Evolutionary conservation across 768 basidiomycete genomes (phyloP).

Genomic region (Tylopilus vinaceipallidus): DNA sequence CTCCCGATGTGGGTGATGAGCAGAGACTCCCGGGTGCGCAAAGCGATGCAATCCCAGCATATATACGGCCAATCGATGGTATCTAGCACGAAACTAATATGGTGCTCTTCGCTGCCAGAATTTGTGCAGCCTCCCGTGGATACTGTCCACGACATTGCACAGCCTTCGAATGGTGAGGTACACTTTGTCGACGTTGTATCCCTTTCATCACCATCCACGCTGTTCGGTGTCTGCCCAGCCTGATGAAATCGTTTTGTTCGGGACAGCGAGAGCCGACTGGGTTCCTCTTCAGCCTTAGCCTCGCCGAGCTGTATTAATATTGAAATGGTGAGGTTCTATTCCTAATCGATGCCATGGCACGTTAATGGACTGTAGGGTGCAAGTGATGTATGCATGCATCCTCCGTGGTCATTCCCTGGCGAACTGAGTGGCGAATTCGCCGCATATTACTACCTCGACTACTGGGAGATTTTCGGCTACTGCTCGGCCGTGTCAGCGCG

Average conservation of each 20-base stretch:
- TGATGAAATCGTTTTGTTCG: not conserved
- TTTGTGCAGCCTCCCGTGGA: conserved; percentile 5
- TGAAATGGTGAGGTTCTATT: conserved; percentile 7
- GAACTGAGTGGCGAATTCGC: conserved; percentile 4
- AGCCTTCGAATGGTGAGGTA: conserved; percentile 19
- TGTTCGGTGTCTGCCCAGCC: not conserved
- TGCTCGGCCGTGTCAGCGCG: not conserved
- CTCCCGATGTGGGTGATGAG: conserved; percentile 24
- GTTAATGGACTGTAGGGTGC: conserved; percentile 4
- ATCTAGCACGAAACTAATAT: not conserved
- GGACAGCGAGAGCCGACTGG: not conserved
- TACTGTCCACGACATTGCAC: conserved; percentile 20
- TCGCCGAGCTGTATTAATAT: not conserved
- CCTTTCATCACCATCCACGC: not conserved
- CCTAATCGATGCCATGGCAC: not conserved
- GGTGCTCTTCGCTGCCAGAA: not conserved
- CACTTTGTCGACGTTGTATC: not conserved
- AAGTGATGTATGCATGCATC: not conserved
- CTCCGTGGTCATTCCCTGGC: not conserved
- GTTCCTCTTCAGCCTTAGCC: not conserved
- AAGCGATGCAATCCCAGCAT: conserved; percentile 8
- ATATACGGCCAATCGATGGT: conserved; percentile 14
- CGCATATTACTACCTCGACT: not conserved
- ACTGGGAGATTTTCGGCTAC: not conserved
- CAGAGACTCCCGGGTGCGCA: conserved; percentile 8